Conservation (phyloP, 2,329 filamentous ascomycete species). For the Xylaria sp. region DNA sequence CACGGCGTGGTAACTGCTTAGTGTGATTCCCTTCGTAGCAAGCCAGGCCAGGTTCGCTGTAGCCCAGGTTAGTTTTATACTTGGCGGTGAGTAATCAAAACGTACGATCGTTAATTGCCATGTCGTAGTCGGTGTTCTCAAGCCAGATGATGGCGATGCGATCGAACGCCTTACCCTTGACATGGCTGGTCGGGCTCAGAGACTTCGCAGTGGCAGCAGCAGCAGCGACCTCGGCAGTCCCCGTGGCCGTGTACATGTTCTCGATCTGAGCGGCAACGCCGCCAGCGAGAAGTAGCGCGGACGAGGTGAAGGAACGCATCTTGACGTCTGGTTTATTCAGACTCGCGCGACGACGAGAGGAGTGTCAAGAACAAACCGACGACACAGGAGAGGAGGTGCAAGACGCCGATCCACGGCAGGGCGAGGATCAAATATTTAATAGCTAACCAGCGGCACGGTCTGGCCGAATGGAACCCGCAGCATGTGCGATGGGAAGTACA, state of each 20-base stretch:
- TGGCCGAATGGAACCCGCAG: slow-evolving; percentile 28
- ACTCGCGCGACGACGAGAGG: slow-evolving; percentile 9
- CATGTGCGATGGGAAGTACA: slow-evolving; percentile 14
- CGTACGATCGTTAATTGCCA: slow-evolving; percentile 71
- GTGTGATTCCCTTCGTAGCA: slow-evolving; percentile 69
- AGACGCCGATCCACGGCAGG: not conserved
- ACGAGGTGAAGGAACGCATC: slow-evolving; percentile 44
- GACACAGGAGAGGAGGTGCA: not conserved
- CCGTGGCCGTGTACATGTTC: slow-evolving; percentile 62
- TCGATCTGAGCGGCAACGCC: slow-evolving; percentile 36
- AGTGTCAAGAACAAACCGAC: slow-evolving; percentile 11
- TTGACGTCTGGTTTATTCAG: slow-evolving; percentile 28
- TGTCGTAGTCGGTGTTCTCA: slow-evolving; percentile 78
- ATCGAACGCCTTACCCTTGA: slow-evolving; percentile 78
- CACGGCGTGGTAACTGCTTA: slow-evolving; percentile 69
- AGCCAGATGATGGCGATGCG: slow-evolving; percentile 79
- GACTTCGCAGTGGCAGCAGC: slow-evolving; percentile 71
- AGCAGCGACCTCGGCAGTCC: slow-evolving; percentile 61
- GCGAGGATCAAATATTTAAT: slow-evolving; percentile 7
- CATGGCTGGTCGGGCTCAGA: slow-evolving; percentile 68
- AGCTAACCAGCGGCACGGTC: slow-evolving; percentile 3
- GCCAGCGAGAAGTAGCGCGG: slow-evolving; percentile 41
- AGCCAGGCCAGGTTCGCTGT: slow-evolving; percentile 66
- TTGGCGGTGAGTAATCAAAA: slow-evolving; percentile 27
- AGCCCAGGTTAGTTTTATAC: slow-evolving; percentile 27